phyloP scores from a whole-genome alignment of 2,329 filamentous ascomycete genomes.

The Clarireedia sp. region DNA sequence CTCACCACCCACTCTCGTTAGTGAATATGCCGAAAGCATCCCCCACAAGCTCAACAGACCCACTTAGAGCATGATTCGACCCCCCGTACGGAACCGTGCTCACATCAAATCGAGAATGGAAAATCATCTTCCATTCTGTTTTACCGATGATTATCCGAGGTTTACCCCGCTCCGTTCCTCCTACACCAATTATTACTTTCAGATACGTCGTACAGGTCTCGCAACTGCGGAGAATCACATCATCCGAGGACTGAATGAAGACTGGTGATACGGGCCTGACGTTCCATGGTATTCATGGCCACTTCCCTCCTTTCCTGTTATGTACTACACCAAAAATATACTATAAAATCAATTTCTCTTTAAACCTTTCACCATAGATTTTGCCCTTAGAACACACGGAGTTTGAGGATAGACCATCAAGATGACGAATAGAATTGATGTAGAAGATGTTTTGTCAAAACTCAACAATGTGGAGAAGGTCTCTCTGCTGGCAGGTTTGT shows the following conservation, averaged over 20 bases:
- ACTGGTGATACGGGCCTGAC: neutral
- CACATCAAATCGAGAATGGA: neutral
- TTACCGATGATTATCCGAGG: neutral
- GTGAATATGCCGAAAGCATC: neutral
- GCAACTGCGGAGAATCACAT: neutral
- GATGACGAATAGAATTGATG: conserved; percentile 33
- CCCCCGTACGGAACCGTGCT: neutral
- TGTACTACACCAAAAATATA: too few species aligned
- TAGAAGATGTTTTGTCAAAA: conserved; percentile 47
- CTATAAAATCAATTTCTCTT: too few species aligned
- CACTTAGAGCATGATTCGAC: neutral
- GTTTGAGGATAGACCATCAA: neutral
- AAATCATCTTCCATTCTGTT: neutral
- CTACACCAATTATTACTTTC: neutral
- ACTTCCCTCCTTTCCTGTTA: neutral
- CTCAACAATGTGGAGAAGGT: conserved; percentile 46
- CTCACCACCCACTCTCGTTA: too few species aligned
- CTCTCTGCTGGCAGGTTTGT: conserved; percentile 41
- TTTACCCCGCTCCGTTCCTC: neutral
- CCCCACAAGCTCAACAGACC: neutral
- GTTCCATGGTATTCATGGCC: neutral
- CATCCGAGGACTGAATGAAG: neutral
- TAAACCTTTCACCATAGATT: too few species aligned
- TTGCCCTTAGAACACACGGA: too few species aligned
- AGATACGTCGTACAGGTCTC: neutral